Percentiles rank a stretch among this genome's conserved stretches.
Conservation (phyloP, 78 protist species). For the Mantamonas sphyraenae region DNA sequence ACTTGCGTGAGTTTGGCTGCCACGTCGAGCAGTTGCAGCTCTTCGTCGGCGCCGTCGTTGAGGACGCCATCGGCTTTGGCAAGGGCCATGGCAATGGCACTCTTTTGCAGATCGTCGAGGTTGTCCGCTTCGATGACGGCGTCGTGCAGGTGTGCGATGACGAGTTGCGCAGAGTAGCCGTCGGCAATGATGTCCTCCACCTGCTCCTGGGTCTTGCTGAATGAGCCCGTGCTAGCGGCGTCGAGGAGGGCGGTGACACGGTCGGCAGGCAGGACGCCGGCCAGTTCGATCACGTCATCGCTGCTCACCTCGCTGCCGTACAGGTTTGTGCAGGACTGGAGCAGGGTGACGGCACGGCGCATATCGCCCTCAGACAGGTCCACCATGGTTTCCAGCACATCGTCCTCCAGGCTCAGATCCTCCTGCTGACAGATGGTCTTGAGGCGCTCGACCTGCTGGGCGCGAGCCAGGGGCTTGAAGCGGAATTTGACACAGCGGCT, state of each 20-base stretch:
- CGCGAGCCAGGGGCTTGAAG: conserved; percentile 75
- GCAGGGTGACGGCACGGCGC: conserved; percentile 73
- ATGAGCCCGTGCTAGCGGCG: not conserved
- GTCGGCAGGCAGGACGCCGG: not conserved
- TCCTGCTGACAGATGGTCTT: conserved; percentile 51
- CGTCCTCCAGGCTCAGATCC: not conserved
- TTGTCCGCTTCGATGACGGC: not conserved
- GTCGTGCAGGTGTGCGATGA: conserved; percentile 6
- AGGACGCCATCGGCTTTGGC: conserved; percentile 60
- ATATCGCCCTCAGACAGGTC: conserved; percentile 78
- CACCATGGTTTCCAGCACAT: conserved; percentile 23
- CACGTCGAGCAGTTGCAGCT: conserved; percentile 59
- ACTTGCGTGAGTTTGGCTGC: conserved; percentile 13
- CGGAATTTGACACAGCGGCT: conserved; percentile 97
- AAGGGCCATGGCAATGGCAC: conserved; percentile 27
- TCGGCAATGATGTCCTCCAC: conserved; percentile 5
- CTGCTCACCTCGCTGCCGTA: no score
- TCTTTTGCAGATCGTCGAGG: conserved; percentile 23
- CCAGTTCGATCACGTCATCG: not conserved
- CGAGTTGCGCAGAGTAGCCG: conserved; percentile 37
- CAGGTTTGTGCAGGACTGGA: conserved; percentile 52
- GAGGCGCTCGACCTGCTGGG: conserved; percentile 44
- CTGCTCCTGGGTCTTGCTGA: not conserved
- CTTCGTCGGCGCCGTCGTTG: conserved; percentile 78
- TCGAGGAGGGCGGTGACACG: not conserved